These are phyloP conservation scores for Cardamine occulta DNA, from an alignment of 345 rosid genomes.

Conservation along the genomic window DNA sequence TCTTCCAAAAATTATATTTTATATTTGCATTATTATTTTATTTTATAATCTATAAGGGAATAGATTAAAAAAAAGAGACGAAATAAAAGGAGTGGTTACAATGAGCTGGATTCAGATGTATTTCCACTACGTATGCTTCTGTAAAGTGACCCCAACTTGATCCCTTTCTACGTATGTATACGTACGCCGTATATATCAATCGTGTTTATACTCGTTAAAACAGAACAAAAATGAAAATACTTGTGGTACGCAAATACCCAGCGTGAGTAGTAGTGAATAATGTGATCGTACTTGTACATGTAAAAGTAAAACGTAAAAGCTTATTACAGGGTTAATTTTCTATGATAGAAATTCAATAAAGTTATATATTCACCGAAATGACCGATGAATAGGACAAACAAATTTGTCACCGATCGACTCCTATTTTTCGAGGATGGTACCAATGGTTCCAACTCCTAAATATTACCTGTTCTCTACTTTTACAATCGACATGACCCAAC, in stretches of 20 bases:
- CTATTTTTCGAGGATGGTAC: conserved; percentile 36
- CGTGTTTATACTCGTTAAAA: background rate
- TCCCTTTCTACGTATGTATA: conserved; percentile 39
- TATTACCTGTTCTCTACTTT: conserved; percentile 3
- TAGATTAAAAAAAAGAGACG: conserved; percentile 14
- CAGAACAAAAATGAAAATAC: background rate
- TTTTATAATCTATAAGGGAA: background rate
- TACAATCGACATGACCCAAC: conserved; percentile 26
- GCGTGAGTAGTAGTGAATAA: background rate
- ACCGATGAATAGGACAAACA: background rate
- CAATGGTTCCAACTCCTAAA: conserved; percentile 32
- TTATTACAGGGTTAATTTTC: background rate
- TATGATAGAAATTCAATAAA: background rate
- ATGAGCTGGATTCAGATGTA: conserved; percentile 48
- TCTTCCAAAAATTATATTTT: conserved; percentile 1
- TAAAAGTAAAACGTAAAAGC: background rate
- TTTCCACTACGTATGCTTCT: conserved; percentile 46
- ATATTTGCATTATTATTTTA: conserved; percentile 5
- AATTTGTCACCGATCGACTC: conserved; percentile 18
- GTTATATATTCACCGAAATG: conserved; percentile 20
- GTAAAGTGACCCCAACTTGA: conserved; percentile 46
- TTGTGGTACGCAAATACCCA: background rate
- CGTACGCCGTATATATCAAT: background rate
- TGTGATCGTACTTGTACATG: background rate
- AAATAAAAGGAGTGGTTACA: conserved; percentile 46